Evolutionary conservation across 2,329 filamentous ascomycete species (phyloP).

Genomic region (Aschersonia sp.): DNA sequence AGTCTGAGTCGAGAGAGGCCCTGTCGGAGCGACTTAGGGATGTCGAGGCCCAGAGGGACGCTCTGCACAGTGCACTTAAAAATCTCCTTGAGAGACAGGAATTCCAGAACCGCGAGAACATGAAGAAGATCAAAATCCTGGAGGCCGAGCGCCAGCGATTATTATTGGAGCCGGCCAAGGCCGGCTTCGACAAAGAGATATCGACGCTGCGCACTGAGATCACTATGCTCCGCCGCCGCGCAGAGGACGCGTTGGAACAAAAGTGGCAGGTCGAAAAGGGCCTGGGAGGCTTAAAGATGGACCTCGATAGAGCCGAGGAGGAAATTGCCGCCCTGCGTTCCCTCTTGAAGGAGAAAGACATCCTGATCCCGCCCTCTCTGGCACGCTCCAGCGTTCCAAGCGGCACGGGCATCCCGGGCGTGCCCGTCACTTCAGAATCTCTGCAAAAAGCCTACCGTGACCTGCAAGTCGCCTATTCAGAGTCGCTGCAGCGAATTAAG

Average conservation of each 20-base stretch:
- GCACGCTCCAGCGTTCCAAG: constrained; percentile 26
- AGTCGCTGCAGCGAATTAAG: constrained; percentile 53
- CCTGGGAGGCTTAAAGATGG: constrained; percentile 80
- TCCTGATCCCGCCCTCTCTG: constrained; percentile 51
- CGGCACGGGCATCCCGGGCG: constrained; percentile 6
- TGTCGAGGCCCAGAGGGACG: constrained; percentile 85
- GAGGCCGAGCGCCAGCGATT: constrained; percentile 68
- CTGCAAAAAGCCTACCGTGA: constrained; percentile 63
- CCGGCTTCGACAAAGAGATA: constrained; percentile 76
- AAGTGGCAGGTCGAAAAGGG: constrained; percentile 96
- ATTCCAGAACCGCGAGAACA: constrained; percentile 67
- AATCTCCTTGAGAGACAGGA: constrained; percentile 76
- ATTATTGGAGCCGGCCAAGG: constrained; percentile 51
- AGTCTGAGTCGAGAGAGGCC: constrained; percentile 48
- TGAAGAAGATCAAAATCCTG: constrained; percentile 64
- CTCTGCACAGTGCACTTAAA: constrained; percentile 75
- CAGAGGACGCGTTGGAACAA: constrained; percentile 86
- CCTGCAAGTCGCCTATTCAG: constrained; percentile 55
- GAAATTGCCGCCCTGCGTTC: constrained; percentile 75
- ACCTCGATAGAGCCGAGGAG: constrained; percentile 86
- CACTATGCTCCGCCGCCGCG: constrained; percentile 66
- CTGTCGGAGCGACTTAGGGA: constrained; percentile 76
- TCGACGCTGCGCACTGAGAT: constrained; percentile 70
- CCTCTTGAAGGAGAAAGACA: constrained; percentile 72
- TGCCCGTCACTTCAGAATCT: constrained; percentile 51